A percentile compares a stretch with the other conserved stretches of the same genome.
phyloP scores from a whole-genome alignment of 1,284 basidiomycete genomes.

The Cutaneotrichosporon spelunceum region DNA sequence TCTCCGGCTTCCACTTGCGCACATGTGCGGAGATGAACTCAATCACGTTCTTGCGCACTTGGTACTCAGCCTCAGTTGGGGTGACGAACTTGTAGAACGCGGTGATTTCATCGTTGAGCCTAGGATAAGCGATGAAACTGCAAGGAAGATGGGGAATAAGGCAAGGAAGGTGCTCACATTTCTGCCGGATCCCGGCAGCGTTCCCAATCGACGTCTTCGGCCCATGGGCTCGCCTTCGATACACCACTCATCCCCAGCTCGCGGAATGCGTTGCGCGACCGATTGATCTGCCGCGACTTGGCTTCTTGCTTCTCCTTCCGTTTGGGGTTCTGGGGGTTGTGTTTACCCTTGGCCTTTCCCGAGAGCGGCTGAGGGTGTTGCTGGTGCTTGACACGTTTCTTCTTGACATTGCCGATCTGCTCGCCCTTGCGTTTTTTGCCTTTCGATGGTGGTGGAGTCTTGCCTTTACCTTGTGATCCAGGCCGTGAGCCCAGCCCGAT shows the following conservation, averaged over 20 bases:
- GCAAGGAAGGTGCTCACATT: constrained; percentile 57
- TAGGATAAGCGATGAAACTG: constrained; percentile 38
- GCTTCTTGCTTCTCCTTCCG: neutral
- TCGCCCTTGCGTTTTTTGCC: constrained; percentile 14
- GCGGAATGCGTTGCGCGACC: neutral
- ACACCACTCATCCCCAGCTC: neutral
- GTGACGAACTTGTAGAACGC: constrained; percentile 85
- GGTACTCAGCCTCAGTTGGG: constrained; percentile 79
- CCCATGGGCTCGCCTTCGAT: constrained; percentile 64
- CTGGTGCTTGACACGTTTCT: neutral
- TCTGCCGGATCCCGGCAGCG: constrained; percentile 71
- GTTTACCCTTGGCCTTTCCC: neutral
- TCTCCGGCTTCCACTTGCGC: constrained; percentile 67
- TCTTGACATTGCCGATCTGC: neutral
- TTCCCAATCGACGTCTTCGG: constrained; percentile 72
- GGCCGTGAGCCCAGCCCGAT: constrained; percentile 17
- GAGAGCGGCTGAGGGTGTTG: neutral
- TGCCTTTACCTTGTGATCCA: neutral
- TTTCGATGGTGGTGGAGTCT: neutral
- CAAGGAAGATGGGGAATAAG: neutral
- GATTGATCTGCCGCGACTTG: neutral
- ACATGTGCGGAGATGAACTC: constrained; percentile 69
- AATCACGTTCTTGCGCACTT: constrained; percentile 73
- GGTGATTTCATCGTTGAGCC: constrained; percentile 77
- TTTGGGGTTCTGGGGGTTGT: too few species aligned